phyloP scores from a whole-genome alignment of 208 protist species.

The Naegleria gruberi region DNA sequence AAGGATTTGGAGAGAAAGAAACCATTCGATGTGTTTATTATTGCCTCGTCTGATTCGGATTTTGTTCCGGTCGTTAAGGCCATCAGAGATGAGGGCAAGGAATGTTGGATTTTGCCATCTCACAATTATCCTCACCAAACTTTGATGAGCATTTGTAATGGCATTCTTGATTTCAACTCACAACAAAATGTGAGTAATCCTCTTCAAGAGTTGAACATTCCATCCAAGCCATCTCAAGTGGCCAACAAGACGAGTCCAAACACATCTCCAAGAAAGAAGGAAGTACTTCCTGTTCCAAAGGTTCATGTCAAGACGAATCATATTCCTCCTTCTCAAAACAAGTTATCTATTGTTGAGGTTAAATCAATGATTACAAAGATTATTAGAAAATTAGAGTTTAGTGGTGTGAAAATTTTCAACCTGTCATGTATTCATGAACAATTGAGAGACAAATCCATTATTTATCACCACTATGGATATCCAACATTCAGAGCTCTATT shows the following conservation, averaged over 20 bases:
- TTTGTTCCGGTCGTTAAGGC: background rate
- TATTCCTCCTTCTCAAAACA: background rate
- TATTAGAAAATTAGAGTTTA: background rate
- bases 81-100: background rate
- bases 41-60: background rate
- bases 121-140: background rate
- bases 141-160: background rate
- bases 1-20: background rate
- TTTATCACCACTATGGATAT: background rate
- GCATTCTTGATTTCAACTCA: background rate
- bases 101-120: background rate
- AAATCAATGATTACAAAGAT: background rate
- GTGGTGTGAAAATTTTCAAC: background rate
- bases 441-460: background rate
- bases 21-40: background rate
- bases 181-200: background rate
- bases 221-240: background rate
- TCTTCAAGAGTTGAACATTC: no score
- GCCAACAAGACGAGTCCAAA: background rate
- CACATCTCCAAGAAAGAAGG: background rate
- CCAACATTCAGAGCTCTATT: background rate
- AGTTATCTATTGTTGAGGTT: background rate
- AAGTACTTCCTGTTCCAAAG: background rate
- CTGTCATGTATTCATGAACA: background rate
- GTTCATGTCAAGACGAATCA: background rate